Evolutionary conservation across 2,329 filamentous ascomycete genomes (phyloP), one percentile per base, ranked within the genome.

Genomic region (Fusarium sacchari): DNA sequence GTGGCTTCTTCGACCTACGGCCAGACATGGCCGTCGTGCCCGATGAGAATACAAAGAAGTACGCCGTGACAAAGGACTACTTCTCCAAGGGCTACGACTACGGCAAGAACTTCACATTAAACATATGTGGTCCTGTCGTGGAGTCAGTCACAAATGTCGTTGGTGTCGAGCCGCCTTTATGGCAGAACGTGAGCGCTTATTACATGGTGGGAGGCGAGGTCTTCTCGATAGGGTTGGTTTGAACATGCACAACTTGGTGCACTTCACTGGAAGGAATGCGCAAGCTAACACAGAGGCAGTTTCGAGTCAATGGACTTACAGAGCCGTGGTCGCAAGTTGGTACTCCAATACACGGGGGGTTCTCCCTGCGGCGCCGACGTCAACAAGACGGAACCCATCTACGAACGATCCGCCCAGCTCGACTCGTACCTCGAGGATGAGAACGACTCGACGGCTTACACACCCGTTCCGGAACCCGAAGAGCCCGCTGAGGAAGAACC

Each of bases 21-120:
- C 86, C 87, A 6, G 88, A 89, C 74, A 87, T 83, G 40, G 88
- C 88, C 36, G 79, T 86, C 34, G 77, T 80, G 22, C 79, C 82
- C 9, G 81, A 83, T 28, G 83, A 87, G 50, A 84, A 82, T 11
- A 78, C 83, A 20, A 81, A 83, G 69, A 84, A 83, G 71, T 83
- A 59, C 28, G 81, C 80, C 34, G 81, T 83, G 17, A 82, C 82
- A 15, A 82, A 84, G 37, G 88, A 90, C 79, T 91, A 91, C 81
- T 87, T 90, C 72, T 90, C 92, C 13, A 88, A 88, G 67, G 94
- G 94, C 39, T 93, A 91, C 80, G 94, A 96, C 82, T 94, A 95
- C 76, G 90, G 89, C 71, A 89, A 90, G 72, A 96, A 96, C 84
- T 96, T 96, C 79, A 96, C 93, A 5, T 80, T 96, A 77, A 96